A percentile compares a stretch with the other conserved stretches of the same genome.
These are phyloP conservation scores for Xylaria hypoxylon DNA, from an alignment of 2,329 filamentous ascomycete species.

Conservation along the genomic window DNA sequence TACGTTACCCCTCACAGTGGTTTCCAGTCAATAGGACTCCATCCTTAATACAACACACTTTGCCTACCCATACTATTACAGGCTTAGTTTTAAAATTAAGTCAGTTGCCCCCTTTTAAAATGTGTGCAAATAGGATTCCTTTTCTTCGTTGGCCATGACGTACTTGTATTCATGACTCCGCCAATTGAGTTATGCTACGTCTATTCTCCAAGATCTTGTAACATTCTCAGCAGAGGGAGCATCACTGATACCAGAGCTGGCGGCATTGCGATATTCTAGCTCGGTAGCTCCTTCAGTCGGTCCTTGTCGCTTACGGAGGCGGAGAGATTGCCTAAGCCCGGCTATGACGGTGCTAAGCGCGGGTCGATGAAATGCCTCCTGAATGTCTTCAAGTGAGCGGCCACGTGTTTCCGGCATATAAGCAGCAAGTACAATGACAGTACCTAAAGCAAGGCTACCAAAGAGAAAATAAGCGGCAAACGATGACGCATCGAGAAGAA, in stretches of 20 bases:
- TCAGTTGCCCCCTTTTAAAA: too few species aligned
- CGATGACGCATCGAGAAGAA: constrained; percentile 55
- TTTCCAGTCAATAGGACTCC: too few species aligned
- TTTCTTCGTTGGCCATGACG: neutral
- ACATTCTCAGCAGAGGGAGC: constrained; percentile 35
- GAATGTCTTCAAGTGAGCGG: constrained; percentile 61
- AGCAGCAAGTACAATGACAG: constrained; percentile 53
- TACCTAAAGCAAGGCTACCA: constrained; percentile 55
- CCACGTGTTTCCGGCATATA: constrained; percentile 66
- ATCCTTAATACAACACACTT: too few species aligned
- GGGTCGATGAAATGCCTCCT: constrained; percentile 57
- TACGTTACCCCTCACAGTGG: too few species aligned
- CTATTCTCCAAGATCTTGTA: constrained; percentile 38
- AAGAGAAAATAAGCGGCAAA: constrained; percentile 62
- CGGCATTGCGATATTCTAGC: constrained; percentile 30
- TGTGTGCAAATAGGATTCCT: neutral
- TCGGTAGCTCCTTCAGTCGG: constrained; percentile 34
- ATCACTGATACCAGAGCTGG: constrained; percentile 32
- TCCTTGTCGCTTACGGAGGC: constrained; percentile 26
- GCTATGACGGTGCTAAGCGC: constrained; percentile 15
- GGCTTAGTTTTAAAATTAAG: too few species aligned
- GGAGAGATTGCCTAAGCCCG: constrained; percentile 8
- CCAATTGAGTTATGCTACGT: constrained; percentile 32
- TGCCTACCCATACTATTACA: too few species aligned
- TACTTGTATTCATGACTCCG: neutral